Conservation (phyloP, 257 asterid genomes). For the Plantago ovata region DNA sequence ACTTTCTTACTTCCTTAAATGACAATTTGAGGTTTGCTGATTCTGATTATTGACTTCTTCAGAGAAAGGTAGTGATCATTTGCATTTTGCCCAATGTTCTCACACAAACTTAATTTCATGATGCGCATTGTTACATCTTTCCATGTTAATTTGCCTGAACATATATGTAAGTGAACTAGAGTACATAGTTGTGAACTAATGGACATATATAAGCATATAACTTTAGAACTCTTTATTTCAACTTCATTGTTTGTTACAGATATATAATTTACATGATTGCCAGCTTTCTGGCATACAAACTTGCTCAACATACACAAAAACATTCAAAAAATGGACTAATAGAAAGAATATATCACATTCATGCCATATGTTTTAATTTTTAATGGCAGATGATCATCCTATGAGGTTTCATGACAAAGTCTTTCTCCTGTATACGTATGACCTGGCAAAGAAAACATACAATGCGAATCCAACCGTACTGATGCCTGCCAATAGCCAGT, state of each 20-base stretch:
- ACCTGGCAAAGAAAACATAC: slow-evolving; percentile 21
- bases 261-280: background rate
- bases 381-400: background rate
- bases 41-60: too few species aligned
- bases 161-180: too few species aligned
- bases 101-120: too few species aligned
- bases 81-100: too few species aligned
- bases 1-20: too few species aligned
- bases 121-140: too few species aligned
- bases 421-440: slow-evolving; percentile 18
- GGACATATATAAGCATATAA: too few species aligned
- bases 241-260: background rate
- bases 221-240: too few species aligned
- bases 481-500: slow-evolving; percentile 28
- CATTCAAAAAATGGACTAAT: background rate
- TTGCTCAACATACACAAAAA: background rate
- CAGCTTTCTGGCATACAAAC: background rate
- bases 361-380: background rate
- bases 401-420: background rate
- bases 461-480: slow-evolving; percentile 18
- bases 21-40: too few species aligned
- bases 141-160: too few species aligned
- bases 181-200: too few species aligned
- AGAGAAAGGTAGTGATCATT: too few species aligned
- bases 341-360: background rate